These are phyloP conservation scores for Diaporthe nobilis DNA, from an alignment of 2,329 filamentous ascomycete species.

Conservation along the genomic window DNA sequence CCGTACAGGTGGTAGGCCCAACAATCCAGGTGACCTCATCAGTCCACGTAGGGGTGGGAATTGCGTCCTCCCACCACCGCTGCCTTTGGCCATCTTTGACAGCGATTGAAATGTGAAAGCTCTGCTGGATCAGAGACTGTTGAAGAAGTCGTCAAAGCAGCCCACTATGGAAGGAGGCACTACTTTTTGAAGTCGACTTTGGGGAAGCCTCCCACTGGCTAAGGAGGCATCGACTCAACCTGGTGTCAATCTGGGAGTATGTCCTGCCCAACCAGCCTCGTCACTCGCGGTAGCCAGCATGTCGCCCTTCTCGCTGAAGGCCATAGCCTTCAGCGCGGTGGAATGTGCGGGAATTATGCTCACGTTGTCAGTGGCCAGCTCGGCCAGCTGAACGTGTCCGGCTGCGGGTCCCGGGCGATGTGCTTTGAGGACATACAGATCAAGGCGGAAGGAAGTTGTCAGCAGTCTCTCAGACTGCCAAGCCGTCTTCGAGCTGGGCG, in stretches of 20 bases:
- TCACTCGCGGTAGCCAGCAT: constrained; percentile 92
- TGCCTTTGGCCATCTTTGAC: background rate
- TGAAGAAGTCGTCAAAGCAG: background rate
- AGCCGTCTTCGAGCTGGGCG: too few species aligned
- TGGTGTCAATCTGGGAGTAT: too few species aligned
- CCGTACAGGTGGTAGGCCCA: background rate
- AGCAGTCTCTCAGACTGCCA: constrained; percentile 83
- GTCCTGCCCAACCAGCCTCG: constrained; percentile 56
- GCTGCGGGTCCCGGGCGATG: constrained; percentile 85
- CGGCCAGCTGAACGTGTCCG: constrained; percentile 91
- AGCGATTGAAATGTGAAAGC: background rate
- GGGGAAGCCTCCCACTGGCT: background rate
- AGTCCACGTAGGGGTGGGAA: background rate
- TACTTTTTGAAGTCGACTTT: background rate
- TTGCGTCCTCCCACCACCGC: background rate
- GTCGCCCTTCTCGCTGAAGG: constrained; percentile 83
- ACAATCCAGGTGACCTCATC: background rate
- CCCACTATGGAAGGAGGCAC: background rate
- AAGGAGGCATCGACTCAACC: too few species aligned
- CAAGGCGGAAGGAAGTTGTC: constrained; percentile 88
- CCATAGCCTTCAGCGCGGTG: constrained; percentile 81
- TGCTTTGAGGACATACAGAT: constrained; percentile 81
- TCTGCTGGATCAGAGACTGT: background rate
- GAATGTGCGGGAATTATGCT: constrained; percentile 95
- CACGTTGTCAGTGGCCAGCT: constrained; percentile 83